phyloP scores from a whole-genome alignment of 441 rosid genomes.

The Erysimum cheiri region DNA sequence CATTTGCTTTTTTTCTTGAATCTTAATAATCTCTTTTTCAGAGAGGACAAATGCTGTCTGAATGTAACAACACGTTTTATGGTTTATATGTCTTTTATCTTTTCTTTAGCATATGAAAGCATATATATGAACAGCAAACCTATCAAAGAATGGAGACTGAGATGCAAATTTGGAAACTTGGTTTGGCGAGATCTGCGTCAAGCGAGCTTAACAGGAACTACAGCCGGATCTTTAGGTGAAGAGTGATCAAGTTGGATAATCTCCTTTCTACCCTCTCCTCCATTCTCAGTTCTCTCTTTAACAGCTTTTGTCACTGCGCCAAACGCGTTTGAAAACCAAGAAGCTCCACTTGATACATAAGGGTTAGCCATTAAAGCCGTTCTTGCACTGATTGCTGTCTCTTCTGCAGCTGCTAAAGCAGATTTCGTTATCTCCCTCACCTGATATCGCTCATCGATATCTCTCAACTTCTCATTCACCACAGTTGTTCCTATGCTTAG shows the following conservation, averaged over 20 bases:
- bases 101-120: constrained; percentile 29
- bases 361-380: constrained; percentile 60
- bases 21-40: not conserved
- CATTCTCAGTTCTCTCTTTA: constrained; percentile 56
- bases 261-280: constrained; percentile 55
- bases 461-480: constrained; percentile 62
- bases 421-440: constrained; percentile 65
- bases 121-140: constrained; percentile 37
- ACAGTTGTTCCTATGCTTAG: constrained; percentile 60
- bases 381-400: constrained; percentile 60
- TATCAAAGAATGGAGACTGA: constrained; percentile 34
- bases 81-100: constrained; percentile 4
- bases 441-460: constrained; percentile 61
- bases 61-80: constrained; percentile 29
- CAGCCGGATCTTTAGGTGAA: constrained; percentile 47
- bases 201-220: constrained; percentile 50
- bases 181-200: constrained; percentile 39
- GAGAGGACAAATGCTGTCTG: constrained; percentile 6
- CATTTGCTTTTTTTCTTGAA: not conserved
- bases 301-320: constrained; percentile 58
- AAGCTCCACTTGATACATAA: constrained; percentile 62
- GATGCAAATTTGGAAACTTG: constrained; percentile 13
- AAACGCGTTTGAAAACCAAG: constrained; percentile 67
- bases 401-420: constrained; percentile 62
- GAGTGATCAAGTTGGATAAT: constrained; percentile 41